Evolutionary conservation across 768 basidiomycete genomes (phyloP), one percentile per base, ranked within the genome.

Genomic region (Trametes villosa): DNA sequence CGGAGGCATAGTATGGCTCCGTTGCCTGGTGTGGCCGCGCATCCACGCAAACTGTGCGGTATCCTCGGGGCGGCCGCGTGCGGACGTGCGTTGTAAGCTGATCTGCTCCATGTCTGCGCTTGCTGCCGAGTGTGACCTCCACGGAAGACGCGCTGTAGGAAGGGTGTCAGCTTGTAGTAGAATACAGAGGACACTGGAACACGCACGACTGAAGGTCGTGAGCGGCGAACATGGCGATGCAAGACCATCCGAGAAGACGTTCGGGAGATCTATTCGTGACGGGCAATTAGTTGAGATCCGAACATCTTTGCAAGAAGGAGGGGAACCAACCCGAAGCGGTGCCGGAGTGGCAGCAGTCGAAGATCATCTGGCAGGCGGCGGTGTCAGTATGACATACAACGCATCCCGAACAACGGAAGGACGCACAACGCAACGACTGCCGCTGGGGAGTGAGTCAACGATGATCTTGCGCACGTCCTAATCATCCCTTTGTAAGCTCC

Each of bases 261-360:
- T 61, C 9, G 59, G 59, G 3, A 65, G 56, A 50, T 65, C 64
- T 64, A 26, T n/a, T n/a, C n/a, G n/a, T 13, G n/a, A 24, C 11
- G 26, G 20, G 20, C 42, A 13, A 6, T 12, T 12, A 18, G 44
- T 9, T 17, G 24, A 22, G n/a, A 18, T 47, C 30, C 33, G 18
- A 7, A 12, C 20, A 40, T n/a, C n/a, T 18, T 26, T 24, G 13
- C 22, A 42, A 45, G 34, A 8, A 31, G 2, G 9, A 12, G 11
- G 8, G 22, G n/a, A 45, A 11, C 27, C 9, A 4, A 62, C 64
- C 64, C 7, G 61, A 59, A 20, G 57, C 58, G 0, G 54, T 66
- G 2, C 64, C 64, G 3, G 64, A 65, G 44, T 71, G 70, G 40
- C 71, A 72, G 42, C 66, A 70, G 52, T 72, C 71, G 45, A 72